A percentile compares a stretch with the other conserved stretches of the same genome.
phyloP scores from a whole-genome alignment of 208 protist genomes.

The Leishmania tarentolae region DNA sequence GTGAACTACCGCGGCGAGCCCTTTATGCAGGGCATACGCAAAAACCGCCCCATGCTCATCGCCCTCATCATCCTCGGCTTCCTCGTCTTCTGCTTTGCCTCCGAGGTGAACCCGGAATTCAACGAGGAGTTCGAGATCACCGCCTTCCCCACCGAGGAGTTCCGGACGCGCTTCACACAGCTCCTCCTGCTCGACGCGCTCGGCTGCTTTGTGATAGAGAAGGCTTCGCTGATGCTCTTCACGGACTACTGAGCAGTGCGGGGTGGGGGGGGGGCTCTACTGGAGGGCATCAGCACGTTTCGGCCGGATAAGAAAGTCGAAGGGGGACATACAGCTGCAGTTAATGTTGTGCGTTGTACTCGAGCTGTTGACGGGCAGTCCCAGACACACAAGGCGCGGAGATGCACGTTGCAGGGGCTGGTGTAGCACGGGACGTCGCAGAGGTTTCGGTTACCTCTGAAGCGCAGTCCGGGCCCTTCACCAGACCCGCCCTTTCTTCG shows the following conservation, averaged over 20 bases:
- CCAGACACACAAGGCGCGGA: not conserved
- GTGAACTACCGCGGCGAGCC: constrained; percentile 98
- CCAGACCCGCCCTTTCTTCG: not conserved
- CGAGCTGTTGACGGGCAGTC: not conserved
- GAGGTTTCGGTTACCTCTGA: not conserved
- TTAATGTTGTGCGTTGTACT: too few species aligned
- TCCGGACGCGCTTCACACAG: constrained; percentile 73
- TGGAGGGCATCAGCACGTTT: not conserved
- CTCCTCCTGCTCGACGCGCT: constrained; percentile 74
- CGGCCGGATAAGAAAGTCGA: not conserved
- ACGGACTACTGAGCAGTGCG: constrained; percentile 50
- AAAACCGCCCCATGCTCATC: constrained; percentile 93
- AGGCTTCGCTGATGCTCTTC: constrained; percentile 68
- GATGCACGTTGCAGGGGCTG: not conserved
- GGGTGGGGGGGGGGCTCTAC: too few species aligned
- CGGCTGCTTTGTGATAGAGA: constrained; percentile 83
- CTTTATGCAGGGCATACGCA: constrained; percentile 93
- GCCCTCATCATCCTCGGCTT: constrained; percentile 73
- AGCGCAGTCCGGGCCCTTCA: not conserved
- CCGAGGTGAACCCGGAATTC: constrained; percentile 71
- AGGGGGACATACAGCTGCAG: not conserved
- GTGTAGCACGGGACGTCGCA: not conserved
- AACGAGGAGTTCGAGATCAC: constrained; percentile 91
- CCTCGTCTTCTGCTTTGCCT: constrained; percentile 82
- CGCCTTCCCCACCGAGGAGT: constrained; percentile 78